A percentile compares a stretch with the other conserved stretches of the same genome.
These are phyloP conservation scores for Hypoxylon intermedium DNA, from an alignment of 495 filamentous ascomycete genomes.

Conservation along the genomic window DNA sequence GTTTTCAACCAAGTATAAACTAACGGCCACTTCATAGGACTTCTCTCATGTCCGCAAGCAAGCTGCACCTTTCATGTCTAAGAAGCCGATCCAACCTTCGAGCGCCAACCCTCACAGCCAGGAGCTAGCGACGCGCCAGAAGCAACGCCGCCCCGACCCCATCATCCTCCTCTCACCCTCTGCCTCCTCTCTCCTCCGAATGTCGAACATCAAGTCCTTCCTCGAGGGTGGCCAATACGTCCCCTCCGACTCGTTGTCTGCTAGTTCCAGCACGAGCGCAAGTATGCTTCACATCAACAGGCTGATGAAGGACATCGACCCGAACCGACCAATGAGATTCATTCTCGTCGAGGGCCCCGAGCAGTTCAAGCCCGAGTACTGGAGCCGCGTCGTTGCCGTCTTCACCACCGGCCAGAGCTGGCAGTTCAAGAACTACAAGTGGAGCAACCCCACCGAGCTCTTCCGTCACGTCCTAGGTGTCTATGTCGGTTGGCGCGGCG, in stretches of 20 bases:
- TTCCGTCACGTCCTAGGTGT: conserved; percentile 87
- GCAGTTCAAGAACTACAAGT: conserved; percentile 99
- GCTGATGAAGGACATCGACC: conserved; percentile 74
- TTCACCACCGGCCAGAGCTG: conserved; percentile 98
- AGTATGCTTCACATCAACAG: conserved; percentile 87
- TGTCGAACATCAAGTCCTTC: conserved; percentile 96
- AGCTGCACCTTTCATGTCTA: conserved; percentile 78
- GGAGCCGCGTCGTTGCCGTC: conserved; percentile 92
- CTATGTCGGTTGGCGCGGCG: conserved; percentile 90
- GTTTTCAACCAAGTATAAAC: background rate
- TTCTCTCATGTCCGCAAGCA: conserved; percentile 93
- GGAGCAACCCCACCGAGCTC: conserved; percentile 85
- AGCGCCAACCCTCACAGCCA: conserved; percentile 46
- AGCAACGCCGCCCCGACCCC: conserved; percentile 76
- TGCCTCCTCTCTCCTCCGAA: conserved; percentile 93
- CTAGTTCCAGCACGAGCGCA: conserved; percentile 60
- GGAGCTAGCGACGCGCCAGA: conserved; percentile 55
- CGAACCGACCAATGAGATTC: conserved; percentile 81
- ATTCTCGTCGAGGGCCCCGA: conserved; percentile 91
- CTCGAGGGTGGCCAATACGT: conserved; percentile 84
- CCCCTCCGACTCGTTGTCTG: conserved; percentile 72
- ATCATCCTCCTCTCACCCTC: conserved; percentile 99
- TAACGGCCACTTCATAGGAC: conserved; percentile 64
- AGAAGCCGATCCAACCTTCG: conserved; percentile 53
- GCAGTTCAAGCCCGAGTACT: conserved; percentile 98